Evolutionary conservation across 257 asterid species (phyloP).

Genomic region (Solanum chiquidenum): DNA sequence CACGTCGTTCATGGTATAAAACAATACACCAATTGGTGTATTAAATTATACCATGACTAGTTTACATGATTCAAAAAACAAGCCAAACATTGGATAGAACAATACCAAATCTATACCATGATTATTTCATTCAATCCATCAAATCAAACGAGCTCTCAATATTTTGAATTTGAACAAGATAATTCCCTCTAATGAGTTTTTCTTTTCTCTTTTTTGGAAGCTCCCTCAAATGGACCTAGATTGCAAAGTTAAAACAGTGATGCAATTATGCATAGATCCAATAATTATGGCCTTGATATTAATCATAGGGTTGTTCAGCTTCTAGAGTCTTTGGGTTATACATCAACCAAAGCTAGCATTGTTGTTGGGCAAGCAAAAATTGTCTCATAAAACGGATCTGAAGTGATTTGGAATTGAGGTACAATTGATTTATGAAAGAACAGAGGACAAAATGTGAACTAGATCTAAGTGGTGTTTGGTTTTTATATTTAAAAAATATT

Average conservation of each 20-base stretch:
- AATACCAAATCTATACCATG: background rate
- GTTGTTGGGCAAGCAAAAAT: background rate
- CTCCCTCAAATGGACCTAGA: background rate
- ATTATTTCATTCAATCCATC: background rate
- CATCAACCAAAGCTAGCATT: background rate
- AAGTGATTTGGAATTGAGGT: background rate
- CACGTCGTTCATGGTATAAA: background rate
- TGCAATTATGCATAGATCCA: background rate
- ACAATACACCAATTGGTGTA: background rate
- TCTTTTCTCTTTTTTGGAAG: background rate
- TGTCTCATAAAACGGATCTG: background rate
- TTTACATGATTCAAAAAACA: background rate
- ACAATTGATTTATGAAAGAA: background rate
- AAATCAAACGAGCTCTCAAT: background rate
- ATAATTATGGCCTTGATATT: background rate
- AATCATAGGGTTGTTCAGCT: background rate
- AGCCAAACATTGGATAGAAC: background rate
- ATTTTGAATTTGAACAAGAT: background rate
- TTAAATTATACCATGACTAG: background rate
- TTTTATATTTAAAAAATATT: too few relatives aligned
- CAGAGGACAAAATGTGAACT: background rate
- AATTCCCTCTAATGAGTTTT: background rate
- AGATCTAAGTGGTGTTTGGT: background rate
- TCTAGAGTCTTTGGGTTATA: background rate
- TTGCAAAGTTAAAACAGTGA: background rate